Evolutionary conservation across 305 asterid genomes (phyloP).

Genomic region (Rubia peregrina): DNA sequence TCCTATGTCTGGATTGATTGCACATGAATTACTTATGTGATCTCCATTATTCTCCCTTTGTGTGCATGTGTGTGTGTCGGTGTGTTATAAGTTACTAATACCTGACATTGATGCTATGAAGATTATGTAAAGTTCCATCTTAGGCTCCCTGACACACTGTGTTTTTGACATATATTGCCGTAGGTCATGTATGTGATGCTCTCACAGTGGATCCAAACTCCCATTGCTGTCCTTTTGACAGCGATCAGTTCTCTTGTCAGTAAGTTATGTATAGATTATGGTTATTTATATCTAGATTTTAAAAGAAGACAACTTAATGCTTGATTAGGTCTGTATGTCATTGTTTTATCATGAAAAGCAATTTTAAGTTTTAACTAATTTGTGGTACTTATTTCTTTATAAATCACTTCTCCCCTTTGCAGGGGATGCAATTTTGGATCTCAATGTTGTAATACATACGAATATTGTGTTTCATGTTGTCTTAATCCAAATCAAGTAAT

Average conservation of each 20-base stretch:
- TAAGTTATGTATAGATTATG: slow-evolving; percentile 43
- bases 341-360: neutral
- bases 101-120: neutral
- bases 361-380: neutral
- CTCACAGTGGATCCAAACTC: slow-evolving; percentile 55
- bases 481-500: slow-evolving; percentile 66
- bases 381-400: neutral
- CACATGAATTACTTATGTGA: too few species aligned
- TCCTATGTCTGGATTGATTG: neutral
- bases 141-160: neutral
- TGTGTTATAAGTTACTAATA: neutral
- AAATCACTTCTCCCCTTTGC: slow-evolving; percentile 21
- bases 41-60: neutral
- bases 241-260: slow-evolving; percentile 81
- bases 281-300: neutral
- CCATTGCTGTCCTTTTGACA: slow-evolving; percentile 61
- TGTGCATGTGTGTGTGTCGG: neutral
- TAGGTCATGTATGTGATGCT: slow-evolving; percentile 80
- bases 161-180: slow-evolving; percentile 20
- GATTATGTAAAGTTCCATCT: neutral
- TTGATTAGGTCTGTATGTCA: neutral
- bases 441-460: slow-evolving; percentile 83
- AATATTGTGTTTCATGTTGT: slow-evolving; percentile 92
- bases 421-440: slow-evolving; percentile 79
- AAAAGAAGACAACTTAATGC: neutral